Base-by-base conservation (phyloP, 2,329 filamentous ascomycete species). In the Curvularia spicifera region DNA sequence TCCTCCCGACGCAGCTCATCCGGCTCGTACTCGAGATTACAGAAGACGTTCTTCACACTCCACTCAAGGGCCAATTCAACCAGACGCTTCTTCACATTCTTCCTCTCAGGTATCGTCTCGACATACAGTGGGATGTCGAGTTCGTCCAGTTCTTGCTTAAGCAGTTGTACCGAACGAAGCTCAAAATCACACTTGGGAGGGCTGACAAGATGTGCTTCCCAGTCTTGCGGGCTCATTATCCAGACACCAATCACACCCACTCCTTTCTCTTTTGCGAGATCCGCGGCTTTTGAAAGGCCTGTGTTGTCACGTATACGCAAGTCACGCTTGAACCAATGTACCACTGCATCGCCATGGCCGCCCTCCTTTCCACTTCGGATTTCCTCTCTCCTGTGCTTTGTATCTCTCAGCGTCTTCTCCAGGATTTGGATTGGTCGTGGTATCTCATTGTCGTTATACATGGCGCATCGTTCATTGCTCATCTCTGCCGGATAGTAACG, bases 301-400 rank as follows among this genome's bases (percentile, higher is more conserved):
- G 85, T 89, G 73, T 96, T 97, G 74, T 97, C 93, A 0, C 78
- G 76, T 1, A 84, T 82, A 2, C 93, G 84, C 50, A 96, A 78
- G 73, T 97, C 93, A 70, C 85, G 87, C 78, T 95, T 96, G 81
- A 94, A 97, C 93, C 93, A 97, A 77, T 96, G 91, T 0, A 96
- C 85, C 0, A 96, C 89, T 0, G 88, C 86, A 26, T 85, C 79
- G 29, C 85, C 84, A 0, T 83, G 78, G 1, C 78, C 61, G 44
- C 47, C 50, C 31, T 43, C 20, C 29, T 61, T 61, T 6, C 58
- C 60, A 0, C 58, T 54, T 15, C 45, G 56, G 12, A 90, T 82
- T 1, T 78, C 75, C 28, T 81, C 79, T 8, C 90, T 83, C 35
- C 77, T 73, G 0, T 77, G 67, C 2, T 81, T 77, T 0, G 91